phyloP scores from a whole-genome alignment of 805 yeast species.

The Teunomyces kruisii region DNA sequence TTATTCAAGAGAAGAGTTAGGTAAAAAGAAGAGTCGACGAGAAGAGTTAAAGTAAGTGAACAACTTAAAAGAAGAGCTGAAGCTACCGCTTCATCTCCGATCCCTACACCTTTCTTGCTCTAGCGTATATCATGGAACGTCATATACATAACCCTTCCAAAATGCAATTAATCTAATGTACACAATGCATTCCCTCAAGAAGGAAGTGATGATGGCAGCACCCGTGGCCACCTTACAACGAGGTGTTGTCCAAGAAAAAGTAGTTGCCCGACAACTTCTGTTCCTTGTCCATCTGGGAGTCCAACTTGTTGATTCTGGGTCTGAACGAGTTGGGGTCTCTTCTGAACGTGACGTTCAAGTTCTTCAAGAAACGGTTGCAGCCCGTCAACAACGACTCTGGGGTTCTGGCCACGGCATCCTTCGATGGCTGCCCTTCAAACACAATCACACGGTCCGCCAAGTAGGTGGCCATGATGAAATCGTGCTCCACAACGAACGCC shows the following conservation, averaged over 20 bases:
- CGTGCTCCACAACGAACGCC: constrained; percentile 99
- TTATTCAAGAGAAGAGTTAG: no score
- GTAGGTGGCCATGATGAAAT: constrained; percentile 99
- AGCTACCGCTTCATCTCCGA: no score
- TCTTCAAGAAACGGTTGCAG: constrained; percentile 94
- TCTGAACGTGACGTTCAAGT: constrained; percentile 96
- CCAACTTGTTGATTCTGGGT: constrained; percentile 97
- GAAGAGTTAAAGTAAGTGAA: no score
- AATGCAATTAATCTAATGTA: constrained; percentile 13
- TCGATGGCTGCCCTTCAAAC: constrained; percentile 93
- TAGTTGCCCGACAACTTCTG: constrained; percentile 91
- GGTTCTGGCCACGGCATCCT: constrained; percentile 76
- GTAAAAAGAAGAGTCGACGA: no score
- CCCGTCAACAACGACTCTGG: constrained; percentile 96
- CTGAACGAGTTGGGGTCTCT: constrained; percentile 98
- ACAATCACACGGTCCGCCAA: constrained; percentile 98
- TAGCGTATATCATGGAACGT: constrained; percentile 9
- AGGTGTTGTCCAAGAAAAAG: constrained; percentile 83
- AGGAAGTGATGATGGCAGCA: background rate
- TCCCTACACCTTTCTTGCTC: no score
- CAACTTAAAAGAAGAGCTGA: no score
- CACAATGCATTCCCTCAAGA: constrained; percentile 3
- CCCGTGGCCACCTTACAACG: constrained; percentile 27
- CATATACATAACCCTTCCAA: constrained; percentile 9
- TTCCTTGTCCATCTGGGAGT: constrained; percentile 98